Base-by-base conservation (phyloP, 768 basidiomycete species). In the Rhodotorula paludigena region DNA sequence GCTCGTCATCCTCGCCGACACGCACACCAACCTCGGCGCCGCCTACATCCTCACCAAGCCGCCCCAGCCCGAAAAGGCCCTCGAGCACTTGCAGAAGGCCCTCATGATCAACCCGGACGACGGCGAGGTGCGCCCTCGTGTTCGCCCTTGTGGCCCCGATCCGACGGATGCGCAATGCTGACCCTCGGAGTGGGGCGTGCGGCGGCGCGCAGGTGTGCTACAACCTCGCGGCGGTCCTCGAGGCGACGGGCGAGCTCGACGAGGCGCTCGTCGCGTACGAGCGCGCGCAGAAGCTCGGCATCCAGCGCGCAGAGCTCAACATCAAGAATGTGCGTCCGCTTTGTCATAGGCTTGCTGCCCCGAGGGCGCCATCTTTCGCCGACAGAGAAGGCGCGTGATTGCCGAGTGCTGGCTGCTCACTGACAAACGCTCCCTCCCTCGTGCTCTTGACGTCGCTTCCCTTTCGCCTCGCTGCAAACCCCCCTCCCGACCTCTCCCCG, bases 11-110 rank as follows among this genome's bases (percentile, higher is more conserved):
- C 76, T 78, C 18, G 73, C 76, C 32, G 79, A 80, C 57, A 78
- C 79, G 18, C 76, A 78, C 68, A 79, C 78, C 3, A 80, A 80
- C 65, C 73, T 80, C 52, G 79, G 78, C 41, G 78, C 78, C 23
- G 79, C 79, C 12, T 77, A 79, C 55, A 78, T 79, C 48, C 69
- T 80, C 18, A 73, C 75, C n/a, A 68, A 72, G 45, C 78, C 79
- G 35, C 78, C 78, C 30, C 73, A 77, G 47, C 74, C 78, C 10
- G 79, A 77, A n/a, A 62, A 77, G 57, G 79, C 79, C 20, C 76
- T 80, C 57, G 75, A 77, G 55, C 76, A 80, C 62, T 61, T 79
- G 23, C 78, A 78, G 42, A 65, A 72, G 49, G 66, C 71, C 12
- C 47, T 72, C 32, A 60, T 64, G 66, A 53, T 72, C 38, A 68